A percentile compares a stretch with the other conserved stretches of the same genome.
phyloP scores from a whole-genome alignment of 164 flowering plant genomes.

The Taxillus chinensis region DNA sequence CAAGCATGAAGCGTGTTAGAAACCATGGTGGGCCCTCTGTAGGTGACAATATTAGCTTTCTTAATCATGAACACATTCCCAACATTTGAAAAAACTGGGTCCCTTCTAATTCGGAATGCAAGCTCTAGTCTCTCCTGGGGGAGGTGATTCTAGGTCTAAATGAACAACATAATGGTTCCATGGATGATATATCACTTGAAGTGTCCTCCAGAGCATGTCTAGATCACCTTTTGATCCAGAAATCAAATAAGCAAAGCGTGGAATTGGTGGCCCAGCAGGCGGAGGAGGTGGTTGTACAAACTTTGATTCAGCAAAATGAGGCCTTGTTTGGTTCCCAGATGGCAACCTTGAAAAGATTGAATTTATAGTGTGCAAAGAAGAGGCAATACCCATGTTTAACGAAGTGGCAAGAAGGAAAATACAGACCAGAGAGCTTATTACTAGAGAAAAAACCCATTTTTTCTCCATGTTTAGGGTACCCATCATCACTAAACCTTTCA shows the following conservation, averaged over 20 bases:
- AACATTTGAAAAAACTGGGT: constrained; percentile 48
- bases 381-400: constrained; percentile 64
- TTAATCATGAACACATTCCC: constrained; percentile 74
- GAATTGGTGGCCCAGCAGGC: constrained; percentile 26
- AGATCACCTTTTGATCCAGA: constrained; percentile 92
- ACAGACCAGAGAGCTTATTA: constrained; percentile 49
- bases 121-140: constrained; percentile 70
- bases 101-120: constrained; percentile 47
- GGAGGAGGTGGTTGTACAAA: constrained; percentile 19
- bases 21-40: constrained; percentile 94
- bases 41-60: constrained; percentile 89
- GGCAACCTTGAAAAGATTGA: constrained; percentile 52
- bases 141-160: constrained; percentile 72
- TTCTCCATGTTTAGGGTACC: constrained; percentile 47
- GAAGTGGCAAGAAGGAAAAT: constrained; percentile 57
- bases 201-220: constrained; percentile 94
- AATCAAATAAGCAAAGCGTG: constrained; percentile 79
- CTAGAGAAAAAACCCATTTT: constrained; percentile 75
- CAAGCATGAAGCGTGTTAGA: constrained; percentile 90
- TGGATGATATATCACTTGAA: constrained; percentile 79
- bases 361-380: constrained; percentile 51
- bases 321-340: constrained; percentile 30
- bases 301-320: constrained; percentile 41
- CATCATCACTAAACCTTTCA: constrained; percentile 35
- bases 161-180: constrained; percentile 79